phyloP scores from a whole-genome alignment of 306 rosid genomes.

The Mucuna pruriens region DNA sequence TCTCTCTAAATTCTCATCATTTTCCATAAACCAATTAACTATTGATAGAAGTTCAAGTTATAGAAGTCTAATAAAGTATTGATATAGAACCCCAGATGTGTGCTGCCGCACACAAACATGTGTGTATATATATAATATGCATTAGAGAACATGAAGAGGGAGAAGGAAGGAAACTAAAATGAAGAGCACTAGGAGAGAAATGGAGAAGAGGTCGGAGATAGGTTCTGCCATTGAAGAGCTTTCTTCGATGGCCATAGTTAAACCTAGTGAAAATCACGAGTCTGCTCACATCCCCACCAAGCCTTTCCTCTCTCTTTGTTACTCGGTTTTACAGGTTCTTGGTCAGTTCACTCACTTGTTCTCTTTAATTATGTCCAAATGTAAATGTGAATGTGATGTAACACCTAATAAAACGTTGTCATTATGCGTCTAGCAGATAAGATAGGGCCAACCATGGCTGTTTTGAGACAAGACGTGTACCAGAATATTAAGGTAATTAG shows the following conservation, averaged over 20 bases:
- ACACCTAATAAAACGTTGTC: conserved; percentile 25
- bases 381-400: conserved; percentile 1
- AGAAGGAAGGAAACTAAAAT: conserved; percentile 3
- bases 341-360: conserved; percentile 49
- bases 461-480: conserved; percentile 76
- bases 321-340: conserved; percentile 78
- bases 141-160: background rate
- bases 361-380: conserved; percentile 24
- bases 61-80: background rate
- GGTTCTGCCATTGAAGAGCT: conserved; percentile 70
- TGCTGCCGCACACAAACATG: background rate
- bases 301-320: conserved; percentile 75
- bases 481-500: conserved; percentile 76
- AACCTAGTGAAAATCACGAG: conserved; percentile 42
- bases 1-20: too few relatives aligned
- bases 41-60: conserved; percentile 25
- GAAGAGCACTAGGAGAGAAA: conserved; percentile 52
- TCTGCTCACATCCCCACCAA: conserved; percentile 62
- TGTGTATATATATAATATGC: background rate
- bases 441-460: conserved; percentile 93
- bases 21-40: background rate
- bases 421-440: conserved; percentile 62
- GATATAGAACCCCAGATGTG: background rate
- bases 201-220: conserved; percentile 66
- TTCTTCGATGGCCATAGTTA: conserved; percentile 49